Base-by-base conservation (phyloP, 768 basidiomycete genomes). In the Pleurotus eryngii region DNA sequence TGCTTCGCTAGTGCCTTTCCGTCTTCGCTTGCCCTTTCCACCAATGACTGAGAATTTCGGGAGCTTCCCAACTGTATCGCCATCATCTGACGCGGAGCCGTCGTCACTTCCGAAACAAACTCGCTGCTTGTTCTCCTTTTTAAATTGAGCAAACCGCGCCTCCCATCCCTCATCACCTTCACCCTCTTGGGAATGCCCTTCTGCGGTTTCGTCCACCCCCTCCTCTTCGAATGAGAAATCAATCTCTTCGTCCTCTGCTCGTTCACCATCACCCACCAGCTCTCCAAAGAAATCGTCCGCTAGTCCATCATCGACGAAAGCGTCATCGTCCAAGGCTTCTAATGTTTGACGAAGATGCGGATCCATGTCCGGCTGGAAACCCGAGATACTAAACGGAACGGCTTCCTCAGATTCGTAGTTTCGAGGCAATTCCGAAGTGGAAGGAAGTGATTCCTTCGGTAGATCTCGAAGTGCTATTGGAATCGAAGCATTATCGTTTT, bases 311-410 rank as follows among this genome's bases (percentile, higher is more conserved):
- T 93, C 89, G 14, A 97, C 89, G 65, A 96, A 99, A 2, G 89
- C 95, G 59, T 96, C 94, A 64, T 99, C 95, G 59, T 98, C 97
- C 20, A 99, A 75, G 1, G 97, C 97, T 67, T 97, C 95, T 14
- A 99, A 75, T 0, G 85, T 84, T 71, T 99, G 97, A 22, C 97
- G 81, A 24, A 98, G 79, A 73, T 95, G 92, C 4, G 94, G 93
- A 68, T 99, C 92, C 91, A 99, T 92, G 66, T 96, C 92, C 1
- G 95, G 97, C 66, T 91, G 90, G 59, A 99, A 86, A 2, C 97
- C 95, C 22, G 87, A 76, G 49, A 96, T 86, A 60, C 90, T 91
- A 35, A 83, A 81, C 2, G 92, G 95, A 24, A 98, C 76, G 26
- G 85, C 83, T 62, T 90, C 84, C 60, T 90, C 86, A 1, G 86